Conservation (phyloP, 2,329 filamentous ascomycete genomes). For the Beauveria brongniartii region DNA sequence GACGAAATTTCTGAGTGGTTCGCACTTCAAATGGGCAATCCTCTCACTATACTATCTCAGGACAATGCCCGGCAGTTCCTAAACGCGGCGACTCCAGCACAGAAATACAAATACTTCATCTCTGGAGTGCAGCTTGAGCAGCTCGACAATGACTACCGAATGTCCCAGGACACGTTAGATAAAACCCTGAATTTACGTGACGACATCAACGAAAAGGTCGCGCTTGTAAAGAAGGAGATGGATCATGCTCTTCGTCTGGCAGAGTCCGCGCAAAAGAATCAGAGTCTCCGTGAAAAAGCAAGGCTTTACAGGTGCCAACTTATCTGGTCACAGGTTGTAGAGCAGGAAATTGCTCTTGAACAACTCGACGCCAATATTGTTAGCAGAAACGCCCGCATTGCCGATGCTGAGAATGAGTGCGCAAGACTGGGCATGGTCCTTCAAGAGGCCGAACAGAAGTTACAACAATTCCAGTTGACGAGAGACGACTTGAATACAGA, state of each 20-base stretch:
- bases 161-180: constrained; percentile 73
- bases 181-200: constrained; percentile 39
- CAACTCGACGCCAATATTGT: constrained; percentile 23
- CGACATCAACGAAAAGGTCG: constrained; percentile 27
- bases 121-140: constrained; percentile 91
- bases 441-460: constrained; percentile 36
- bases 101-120: constrained; percentile 96
- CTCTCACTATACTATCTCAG: constrained; percentile 90
- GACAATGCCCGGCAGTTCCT: constrained; percentile 92
- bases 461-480: constrained; percentile 30
- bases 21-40: constrained; percentile 90
- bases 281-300: constrained; percentile 54
- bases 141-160: constrained; percentile 81
- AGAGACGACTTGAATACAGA: constrained; percentile 37
- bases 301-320: constrained; percentile 56
- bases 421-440: constrained; percentile 41
- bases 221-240: constrained; percentile 31
- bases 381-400: constrained; percentile 19
- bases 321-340: constrained; percentile 81
- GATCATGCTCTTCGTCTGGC: constrained; percentile 57
- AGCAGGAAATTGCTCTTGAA: constrained; percentile 54
- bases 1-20: constrained; percentile 93
- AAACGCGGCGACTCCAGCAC: constrained; percentile 68
- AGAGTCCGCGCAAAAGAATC: constrained; percentile 57
- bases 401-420: constrained; percentile 20